Evolutionary conservation across 345 rosid species (phyloP).

Genomic region (Raphanus raphanistrum): DNA sequence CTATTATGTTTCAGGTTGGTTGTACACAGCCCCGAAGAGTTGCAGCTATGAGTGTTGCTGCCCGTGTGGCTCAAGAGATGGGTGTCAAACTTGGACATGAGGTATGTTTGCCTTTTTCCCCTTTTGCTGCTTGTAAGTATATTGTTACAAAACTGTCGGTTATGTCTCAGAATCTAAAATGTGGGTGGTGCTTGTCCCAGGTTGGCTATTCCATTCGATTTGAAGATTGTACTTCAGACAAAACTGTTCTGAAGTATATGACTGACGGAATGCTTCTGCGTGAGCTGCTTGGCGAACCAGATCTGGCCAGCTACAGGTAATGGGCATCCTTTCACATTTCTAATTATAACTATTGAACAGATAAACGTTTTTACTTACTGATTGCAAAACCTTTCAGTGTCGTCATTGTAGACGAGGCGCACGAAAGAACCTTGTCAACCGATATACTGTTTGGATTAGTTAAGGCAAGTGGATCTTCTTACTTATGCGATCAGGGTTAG

Average conservation of each 20-base stretch:
- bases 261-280: conserved; percentile 97
- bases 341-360: background rate
- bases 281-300: conserved; percentile 94
- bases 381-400: conserved; percentile 55
- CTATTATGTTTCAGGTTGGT: conserved; percentile 58
- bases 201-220: conserved; percentile 97
- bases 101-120: conserved; percentile 41
- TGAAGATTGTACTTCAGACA: conserved; percentile 98
- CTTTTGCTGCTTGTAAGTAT: conserved; percentile 16
- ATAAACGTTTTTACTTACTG: conserved; percentile 23
- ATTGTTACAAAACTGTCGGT: background rate
- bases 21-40: conserved; percentile 98
- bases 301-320: conserved; percentile 85
- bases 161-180: conserved; percentile 10
- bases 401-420: conserved; percentile 97
- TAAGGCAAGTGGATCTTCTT: conserved; percentile 57
- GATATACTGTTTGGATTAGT: conserved; percentile 94
- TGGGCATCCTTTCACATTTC: background rate
- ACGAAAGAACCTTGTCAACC: conserved; percentile 97
- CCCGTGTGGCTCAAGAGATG: conserved; percentile 98
- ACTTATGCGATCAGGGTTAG: conserved; percentile 15
- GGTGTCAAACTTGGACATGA: conserved; percentile 99
- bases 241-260: conserved; percentile 90
- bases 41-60: conserved; percentile 99
- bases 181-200: conserved; percentile 41